A percentile compares a stretch with the other conserved stretches of the same genome.
phyloP scores from a whole-genome alignment of 75 land plant genomes.

The Selaginella tamariscina region DNA sequence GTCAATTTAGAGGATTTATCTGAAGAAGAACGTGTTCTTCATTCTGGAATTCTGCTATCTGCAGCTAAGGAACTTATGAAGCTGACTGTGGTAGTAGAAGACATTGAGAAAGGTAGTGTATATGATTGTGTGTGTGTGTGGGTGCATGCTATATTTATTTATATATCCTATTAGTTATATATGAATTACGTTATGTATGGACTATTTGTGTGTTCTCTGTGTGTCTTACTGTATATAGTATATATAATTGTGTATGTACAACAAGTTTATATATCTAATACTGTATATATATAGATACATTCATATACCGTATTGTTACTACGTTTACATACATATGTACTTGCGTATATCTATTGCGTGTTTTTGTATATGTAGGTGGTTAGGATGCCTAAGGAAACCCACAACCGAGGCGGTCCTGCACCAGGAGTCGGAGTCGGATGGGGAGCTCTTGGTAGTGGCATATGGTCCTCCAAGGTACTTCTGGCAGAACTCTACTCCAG shows the following conservation, averaged over 20 bases:
- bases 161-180: too few relatives aligned
- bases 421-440: conserved; percentile 92
- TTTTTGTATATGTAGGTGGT: too few relatives aligned
- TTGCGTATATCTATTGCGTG: too few relatives aligned
- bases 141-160: conserved; percentile 38
- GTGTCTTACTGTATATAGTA: too few relatives aligned
- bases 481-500: conserved; percentile 48
- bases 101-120: conserved; percentile 29
- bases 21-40: conserved; percentile 28
- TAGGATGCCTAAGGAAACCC: too few relatives aligned
- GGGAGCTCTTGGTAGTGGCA: conserved; percentile 63
- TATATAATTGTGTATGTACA: too few relatives aligned
- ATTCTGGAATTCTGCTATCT: conserved; percentile 34
- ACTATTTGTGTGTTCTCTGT: too few relatives aligned
- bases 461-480: conserved; percentile 52
- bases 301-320: too few relatives aligned
- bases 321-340: too few relatives aligned
- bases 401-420: conserved; percentile 94
- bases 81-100: conserved; percentile 20
- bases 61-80: conserved; percentile 31
- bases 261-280: too few relatives aligned
- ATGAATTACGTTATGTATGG: too few relatives aligned
- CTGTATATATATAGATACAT: too few relatives aligned
- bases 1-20: conserved; percentile 1
- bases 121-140: conserved; percentile 33